Evolutionary conservation across 176 grass and related monocot species (phyloP).

Genomic region (Echinochloa phyllopogon): DNA sequence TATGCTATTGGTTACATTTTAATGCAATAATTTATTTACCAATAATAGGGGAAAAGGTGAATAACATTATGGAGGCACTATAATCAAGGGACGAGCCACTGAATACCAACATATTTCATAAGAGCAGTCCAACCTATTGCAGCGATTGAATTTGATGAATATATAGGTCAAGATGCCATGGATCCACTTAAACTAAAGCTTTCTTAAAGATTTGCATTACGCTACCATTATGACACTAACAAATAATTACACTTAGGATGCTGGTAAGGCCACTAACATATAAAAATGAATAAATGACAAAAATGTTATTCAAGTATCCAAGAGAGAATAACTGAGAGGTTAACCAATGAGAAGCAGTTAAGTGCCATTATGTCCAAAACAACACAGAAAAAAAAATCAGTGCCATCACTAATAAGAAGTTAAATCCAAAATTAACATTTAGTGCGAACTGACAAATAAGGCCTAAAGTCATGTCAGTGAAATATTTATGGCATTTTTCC

Average conservation of each 20-base stretch:
- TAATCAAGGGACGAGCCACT: background rate
- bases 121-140: background rate
- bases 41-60: background rate
- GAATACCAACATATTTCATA: background rate
- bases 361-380: conserved; percentile 25
- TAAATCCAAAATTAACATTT: conserved; percentile 20
- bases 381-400: conserved; percentile 2
- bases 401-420: conserved; percentile 32
- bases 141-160: background rate
- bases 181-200: background rate
- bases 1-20: background rate
- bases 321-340: conserved; percentile 1
- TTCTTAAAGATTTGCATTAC: conserved; percentile 6
- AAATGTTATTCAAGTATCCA: background rate
- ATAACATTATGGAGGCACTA: background rate
- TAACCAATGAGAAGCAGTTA: conserved; percentile 7
- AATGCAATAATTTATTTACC: background rate
- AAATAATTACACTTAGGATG: background rate
- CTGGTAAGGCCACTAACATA: background rate
- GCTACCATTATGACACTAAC: background rate
- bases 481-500: background rate
- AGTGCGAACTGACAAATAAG: conserved; percentile 6
- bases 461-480: conserved; percentile 5
- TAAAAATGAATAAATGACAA: conserved; percentile 7
- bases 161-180: background rate